A percentile compares a stretch with the other conserved stretches of the same genome.
phyloP scores from a whole-genome alignment of 257 asterid species.

The Mentha longifolia region DNA sequence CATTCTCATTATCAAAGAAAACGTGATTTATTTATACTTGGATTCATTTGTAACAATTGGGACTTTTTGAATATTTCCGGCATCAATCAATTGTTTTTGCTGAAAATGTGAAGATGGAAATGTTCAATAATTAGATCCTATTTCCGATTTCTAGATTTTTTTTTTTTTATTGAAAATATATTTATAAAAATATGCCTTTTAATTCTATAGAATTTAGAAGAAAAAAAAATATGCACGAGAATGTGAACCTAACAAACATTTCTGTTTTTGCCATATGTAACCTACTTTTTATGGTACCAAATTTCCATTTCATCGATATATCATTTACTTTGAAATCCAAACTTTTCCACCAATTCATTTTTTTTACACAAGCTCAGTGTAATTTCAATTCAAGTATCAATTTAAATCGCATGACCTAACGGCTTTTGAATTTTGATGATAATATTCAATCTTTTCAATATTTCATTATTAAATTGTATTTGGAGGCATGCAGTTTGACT shows the following conservation, averaged over 20 bases:
- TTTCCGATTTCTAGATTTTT: background rate
- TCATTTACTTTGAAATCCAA: conserved; percentile 29
- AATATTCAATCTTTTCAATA: background rate
- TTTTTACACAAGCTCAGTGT: conserved; percentile 24
- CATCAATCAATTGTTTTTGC: background rate
- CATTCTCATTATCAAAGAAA: background rate
- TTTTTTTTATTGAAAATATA: no score
- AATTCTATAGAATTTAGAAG: background rate
- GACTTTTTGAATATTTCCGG: background rate
- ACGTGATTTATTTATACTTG: background rate
- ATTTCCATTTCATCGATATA: conserved; percentile 23
- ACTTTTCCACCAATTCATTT: conserved; percentile 4
- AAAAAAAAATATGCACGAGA: background rate
- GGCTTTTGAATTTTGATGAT: background rate
- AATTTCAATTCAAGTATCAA: conserved; percentile 18
- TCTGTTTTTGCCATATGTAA: background rate
- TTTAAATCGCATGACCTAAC: conserved; percentile 35
- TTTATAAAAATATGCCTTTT: background rate
- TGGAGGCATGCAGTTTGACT: background rate
- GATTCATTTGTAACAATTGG: background rate
- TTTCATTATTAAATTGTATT: background rate
- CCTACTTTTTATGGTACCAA: conserved; percentile 2
- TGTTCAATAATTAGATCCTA: background rate
- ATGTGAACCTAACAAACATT: background rate
- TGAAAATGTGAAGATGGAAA: background rate